These are phyloP conservation scores for Aspergillus latus DNA, from an alignment of 2,329 filamentous ascomycete species.

Conservation along the genomic window DNA sequence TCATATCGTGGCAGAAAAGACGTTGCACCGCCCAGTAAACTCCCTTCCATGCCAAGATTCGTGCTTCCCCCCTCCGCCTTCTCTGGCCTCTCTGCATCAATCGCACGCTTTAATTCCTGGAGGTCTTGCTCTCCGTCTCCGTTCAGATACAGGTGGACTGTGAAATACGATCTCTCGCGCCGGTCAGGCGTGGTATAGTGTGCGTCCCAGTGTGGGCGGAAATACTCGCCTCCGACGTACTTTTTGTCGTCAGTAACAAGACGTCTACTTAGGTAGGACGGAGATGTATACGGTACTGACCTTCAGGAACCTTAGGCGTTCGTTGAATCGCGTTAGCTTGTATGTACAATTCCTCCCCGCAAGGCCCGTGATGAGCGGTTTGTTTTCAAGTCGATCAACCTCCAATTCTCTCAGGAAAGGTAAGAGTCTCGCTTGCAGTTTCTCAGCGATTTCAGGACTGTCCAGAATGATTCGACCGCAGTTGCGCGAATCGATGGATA, in stretches of 20 bases:
- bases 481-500: conserved; percentile 61
- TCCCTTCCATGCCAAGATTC: conserved; percentile 29
- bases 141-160: conserved; percentile 58
- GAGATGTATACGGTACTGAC: not conserved
- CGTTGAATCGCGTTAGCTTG: conserved; percentile 57
- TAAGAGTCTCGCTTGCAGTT: conserved; percentile 60
- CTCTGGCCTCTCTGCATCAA: conserved; percentile 13
- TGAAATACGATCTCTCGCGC: conserved; percentile 53
- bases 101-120: conserved; percentile 26
- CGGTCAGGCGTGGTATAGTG: conserved; percentile 59
- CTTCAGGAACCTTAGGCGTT: conserved; percentile 72
- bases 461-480: conserved; percentile 80
- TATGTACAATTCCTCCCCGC: conserved; percentile 42
- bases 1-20: conserved; percentile 47
- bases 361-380: conserved; percentile 47
- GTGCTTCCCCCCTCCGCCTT: conserved; percentile 15
- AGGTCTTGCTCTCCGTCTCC: conserved; percentile 42
- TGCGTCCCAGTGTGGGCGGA: conserved; percentile 69
- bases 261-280: not conserved
- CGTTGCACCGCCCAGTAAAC: conserved; percentile 56
- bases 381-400: conserved; percentile 39
- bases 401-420: conserved; percentile 51
- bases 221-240: conserved; percentile 71
- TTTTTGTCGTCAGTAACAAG: not conserved
- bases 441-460: conserved; percentile 58